A percentile compares a stretch with the other conserved stretches of the same genome.
phyloP scores from a whole-genome alignment of 2,329 filamentous ascomycete species.

The Chaetomium sp. region DNA sequence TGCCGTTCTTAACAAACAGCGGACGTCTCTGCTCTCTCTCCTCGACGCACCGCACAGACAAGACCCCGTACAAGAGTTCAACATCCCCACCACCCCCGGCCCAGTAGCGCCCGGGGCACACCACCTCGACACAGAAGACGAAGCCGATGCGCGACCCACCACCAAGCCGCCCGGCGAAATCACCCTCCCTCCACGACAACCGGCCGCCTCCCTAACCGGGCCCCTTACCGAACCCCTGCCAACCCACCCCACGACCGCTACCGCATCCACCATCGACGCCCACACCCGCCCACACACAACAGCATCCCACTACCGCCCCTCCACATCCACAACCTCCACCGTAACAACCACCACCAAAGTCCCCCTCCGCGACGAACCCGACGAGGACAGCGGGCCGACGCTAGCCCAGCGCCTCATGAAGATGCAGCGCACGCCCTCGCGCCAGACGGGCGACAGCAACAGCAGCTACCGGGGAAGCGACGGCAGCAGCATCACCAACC shows the following conservation, averaged over 20 bases:
- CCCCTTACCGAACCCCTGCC: constrained; percentile 26
- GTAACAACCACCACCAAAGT: constrained; percentile 57
- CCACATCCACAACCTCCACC: constrained; percentile 46
- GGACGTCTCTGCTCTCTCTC: constrained; percentile 62
- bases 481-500: constrained; percentile 15
- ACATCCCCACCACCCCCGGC: constrained; percentile 49
- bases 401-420: constrained; percentile 47
- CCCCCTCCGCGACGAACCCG: constrained; percentile 52
- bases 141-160: neutral
- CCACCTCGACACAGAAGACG: constrained; percentile 21
- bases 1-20: constrained; percentile 55
- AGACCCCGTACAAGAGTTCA: constrained; percentile 41
- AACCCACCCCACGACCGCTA: constrained; percentile 12
- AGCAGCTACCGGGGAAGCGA: too few relatives aligned
- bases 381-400: constrained; percentile 40
- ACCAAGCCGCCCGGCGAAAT: neutral
- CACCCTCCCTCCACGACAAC: constrained; percentile 12
- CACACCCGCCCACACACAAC: constrained; percentile 47
- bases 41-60: constrained; percentile 57
- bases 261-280: constrained; percentile 14
- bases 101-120: constrained; percentile 30
- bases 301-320: constrained; percentile 49
- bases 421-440: constrained; percentile 48
- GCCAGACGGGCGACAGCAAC: constrained; percentile 35
- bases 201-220: constrained; percentile 8